phyloP scores from a whole-genome alignment of 1,284 basidiomycete genomes.

The Trametes polyzona region DNA sequence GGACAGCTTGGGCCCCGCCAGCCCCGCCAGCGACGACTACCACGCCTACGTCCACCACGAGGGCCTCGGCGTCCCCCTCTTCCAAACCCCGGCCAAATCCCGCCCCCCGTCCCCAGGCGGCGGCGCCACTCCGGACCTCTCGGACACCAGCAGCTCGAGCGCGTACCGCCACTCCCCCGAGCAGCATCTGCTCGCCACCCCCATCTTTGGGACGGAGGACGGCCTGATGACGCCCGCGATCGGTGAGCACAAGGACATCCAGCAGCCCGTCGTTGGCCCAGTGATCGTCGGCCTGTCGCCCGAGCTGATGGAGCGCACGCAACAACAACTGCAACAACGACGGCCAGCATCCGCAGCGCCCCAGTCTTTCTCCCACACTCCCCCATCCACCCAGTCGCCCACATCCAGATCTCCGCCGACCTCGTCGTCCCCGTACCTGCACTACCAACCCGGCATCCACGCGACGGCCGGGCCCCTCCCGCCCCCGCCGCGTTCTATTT shows the following conservation, averaged over 20 bases:
- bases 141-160: constrained; percentile 28
- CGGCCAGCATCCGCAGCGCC: constrained; percentile 5
- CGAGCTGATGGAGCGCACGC: constrained; percentile 26
- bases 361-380: neutral
- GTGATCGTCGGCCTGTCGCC: constrained; percentile 51
- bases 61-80: constrained; percentile 45
- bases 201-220: constrained; percentile 23
- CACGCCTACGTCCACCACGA: constrained; percentile 19
- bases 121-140: constrained; percentile 40
- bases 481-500: constrained; percentile 60
- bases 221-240: constrained; percentile 55
- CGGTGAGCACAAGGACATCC: constrained; percentile 59
- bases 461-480: constrained; percentile 74
- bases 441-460: constrained; percentile 70
- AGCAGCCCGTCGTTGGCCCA: constrained; percentile 60
- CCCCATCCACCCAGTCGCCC: constrained; percentile 11
- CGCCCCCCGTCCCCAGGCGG: constrained; percentile 50
- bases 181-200: constrained; percentile 23
- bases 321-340: neutral
- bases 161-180: constrained; percentile 15
- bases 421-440: constrained; percentile 44
- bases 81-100: constrained; percentile 53
- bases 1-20: constrained; percentile 25
- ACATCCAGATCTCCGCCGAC: constrained; percentile 14
- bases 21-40: constrained; percentile 24